Conservation (phyloP, 805 yeast genomes). For the Komagataella ulmi region DNA sequence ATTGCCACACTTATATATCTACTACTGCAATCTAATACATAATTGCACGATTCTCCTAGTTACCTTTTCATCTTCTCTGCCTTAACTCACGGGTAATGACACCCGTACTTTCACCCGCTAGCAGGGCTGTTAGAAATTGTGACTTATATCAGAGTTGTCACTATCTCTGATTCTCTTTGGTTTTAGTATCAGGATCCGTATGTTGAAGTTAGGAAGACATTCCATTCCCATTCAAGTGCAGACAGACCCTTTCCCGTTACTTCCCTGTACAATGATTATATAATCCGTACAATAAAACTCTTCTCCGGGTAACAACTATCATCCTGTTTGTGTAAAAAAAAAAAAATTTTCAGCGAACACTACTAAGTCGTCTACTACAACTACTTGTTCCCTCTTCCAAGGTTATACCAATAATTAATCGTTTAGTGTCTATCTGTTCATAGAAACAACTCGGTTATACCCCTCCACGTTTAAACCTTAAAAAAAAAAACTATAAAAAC, state of each 20-base stretch:
- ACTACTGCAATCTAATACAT: not conserved
- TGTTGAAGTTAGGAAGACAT: not conserved
- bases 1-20: not conserved
- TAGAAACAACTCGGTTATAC: not conserved
- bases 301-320: not conserved
- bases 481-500: conserved; percentile 8
- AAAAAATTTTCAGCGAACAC: not conserved
- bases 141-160: too few relatives aligned
- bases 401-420: conserved; percentile 2
- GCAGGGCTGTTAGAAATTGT: too few relatives aligned
- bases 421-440: conserved; percentile 1
- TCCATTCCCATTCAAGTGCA: too few relatives aligned
- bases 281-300: not conserved
- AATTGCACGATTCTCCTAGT: not conserved
- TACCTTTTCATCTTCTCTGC: not conserved
- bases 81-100: too few relatives aligned
- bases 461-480: not conserved
- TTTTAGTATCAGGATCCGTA: too few relatives aligned
- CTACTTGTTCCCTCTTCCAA: conserved; percentile 1
- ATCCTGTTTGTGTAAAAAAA: not conserved
- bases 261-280: not conserved
- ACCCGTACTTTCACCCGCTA: too few relatives aligned
- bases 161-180: too few relatives aligned
- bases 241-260: not conserved
- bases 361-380: not conserved